Percentiles rank a stretch among this genome's conserved stretches.
Conservation (phyloP, 2,329 filamentous ascomycete species). For the Zymoseptoria pseudotritici region DNA sequence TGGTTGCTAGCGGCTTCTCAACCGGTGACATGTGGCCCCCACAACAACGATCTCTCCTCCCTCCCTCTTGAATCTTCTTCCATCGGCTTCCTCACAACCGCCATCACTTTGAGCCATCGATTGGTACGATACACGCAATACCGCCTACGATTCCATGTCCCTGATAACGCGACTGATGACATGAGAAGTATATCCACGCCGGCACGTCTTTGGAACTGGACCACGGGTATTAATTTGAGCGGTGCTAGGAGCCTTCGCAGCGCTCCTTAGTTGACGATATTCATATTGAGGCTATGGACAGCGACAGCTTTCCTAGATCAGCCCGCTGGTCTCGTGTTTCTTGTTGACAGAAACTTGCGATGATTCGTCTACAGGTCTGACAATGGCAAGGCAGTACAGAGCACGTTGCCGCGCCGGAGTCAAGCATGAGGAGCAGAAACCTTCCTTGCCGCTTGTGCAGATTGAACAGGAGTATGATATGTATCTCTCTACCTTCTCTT, state of each 20-base stretch:
- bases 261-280: neutral
- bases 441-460: too few relatives aligned
- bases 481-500: neutral
- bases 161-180: too few relatives aligned
- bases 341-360: neutral
- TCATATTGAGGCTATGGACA: neutral
- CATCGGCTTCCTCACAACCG: too few relatives aligned
- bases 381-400: neutral
- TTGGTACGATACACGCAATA: too few relatives aligned
- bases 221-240: neutral
- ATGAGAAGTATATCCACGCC: too few relatives aligned
- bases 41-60: too few relatives aligned
- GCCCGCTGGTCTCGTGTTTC: neutral
- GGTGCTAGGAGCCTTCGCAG: neutral
- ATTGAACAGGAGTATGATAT: neutral
- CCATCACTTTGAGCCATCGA: too few relatives aligned
- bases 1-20: too few relatives aligned
- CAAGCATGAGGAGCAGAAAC: too few relatives aligned
- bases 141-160: too few relatives aligned
- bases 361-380: neutral
- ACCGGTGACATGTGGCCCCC: too few relatives aligned
- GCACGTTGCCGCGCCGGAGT: neutral
- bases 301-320: neutral
- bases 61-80: too few relatives aligned
- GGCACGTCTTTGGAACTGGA: neutral